These are phyloP conservation scores for Colletotrichum magnum DNA, from an alignment of 2,329 filamentous ascomycete genomes.

Conservation along the genomic window DNA sequence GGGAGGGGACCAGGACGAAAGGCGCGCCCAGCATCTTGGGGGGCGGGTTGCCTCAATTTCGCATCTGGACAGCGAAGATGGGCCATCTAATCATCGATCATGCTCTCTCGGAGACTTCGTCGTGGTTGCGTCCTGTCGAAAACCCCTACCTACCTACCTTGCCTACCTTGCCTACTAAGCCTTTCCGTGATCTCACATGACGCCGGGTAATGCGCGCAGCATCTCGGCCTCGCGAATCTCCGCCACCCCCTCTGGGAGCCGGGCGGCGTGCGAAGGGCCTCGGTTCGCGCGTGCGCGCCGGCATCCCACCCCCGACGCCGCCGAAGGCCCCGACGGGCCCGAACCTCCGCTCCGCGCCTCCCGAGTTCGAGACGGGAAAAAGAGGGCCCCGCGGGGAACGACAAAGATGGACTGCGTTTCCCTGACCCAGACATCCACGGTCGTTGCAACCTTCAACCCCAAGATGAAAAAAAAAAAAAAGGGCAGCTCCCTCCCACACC, in stretches of 20 bases:
- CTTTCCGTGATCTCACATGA: slow-evolving; percentile 23
- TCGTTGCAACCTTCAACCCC: no score
- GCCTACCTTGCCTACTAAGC: no score
- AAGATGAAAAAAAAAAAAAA: no score
- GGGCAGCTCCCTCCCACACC: no score
- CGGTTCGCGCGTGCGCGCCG: neutral
- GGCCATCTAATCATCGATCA: slow-evolving; percentile 25
- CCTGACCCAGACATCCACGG: no score
- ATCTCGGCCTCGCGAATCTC: neutral
- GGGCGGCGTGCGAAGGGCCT: neutral
- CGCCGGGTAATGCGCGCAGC: neutral
- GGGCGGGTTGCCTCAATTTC: slow-evolving; percentile 1
- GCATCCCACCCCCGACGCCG: slow-evolving; percentile 2
- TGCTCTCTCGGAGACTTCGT: neutral
- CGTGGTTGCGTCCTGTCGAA: no score
- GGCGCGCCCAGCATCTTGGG: neutral
- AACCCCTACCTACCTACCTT: no score
- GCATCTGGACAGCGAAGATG: neutral
- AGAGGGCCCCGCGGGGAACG: neutral
- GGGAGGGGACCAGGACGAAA: neutral
- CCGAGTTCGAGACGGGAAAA: neutral
- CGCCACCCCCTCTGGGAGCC: neutral
- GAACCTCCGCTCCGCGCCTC: neutral
- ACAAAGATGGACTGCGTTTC: no score
- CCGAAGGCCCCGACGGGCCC: neutral